These are phyloP conservation scores for Fusarium beomiforme DNA, from an alignment of 2,329 filamentous ascomycete genomes.

Conservation along the genomic window DNA sequence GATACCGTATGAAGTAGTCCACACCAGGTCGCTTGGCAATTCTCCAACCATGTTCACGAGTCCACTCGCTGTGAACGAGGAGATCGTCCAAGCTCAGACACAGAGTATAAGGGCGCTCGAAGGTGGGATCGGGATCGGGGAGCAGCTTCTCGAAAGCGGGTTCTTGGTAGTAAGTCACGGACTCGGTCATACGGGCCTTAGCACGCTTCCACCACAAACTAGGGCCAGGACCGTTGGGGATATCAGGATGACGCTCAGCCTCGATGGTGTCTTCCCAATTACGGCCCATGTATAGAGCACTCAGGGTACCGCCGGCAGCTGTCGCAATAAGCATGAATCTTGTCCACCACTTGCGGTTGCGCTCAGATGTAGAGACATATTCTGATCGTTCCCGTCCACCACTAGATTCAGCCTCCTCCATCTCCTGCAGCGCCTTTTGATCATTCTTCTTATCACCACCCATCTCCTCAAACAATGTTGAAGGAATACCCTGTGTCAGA, in stretches of 20 bases:
- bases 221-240: slow-evolving; percentile 82
- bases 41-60: slow-evolving; percentile 92
- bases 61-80: slow-evolving; percentile 94
- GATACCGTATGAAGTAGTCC: slow-evolving; percentile 96
- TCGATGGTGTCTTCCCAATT: slow-evolving; percentile 90
- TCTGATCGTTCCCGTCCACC: slow-evolving; percentile 63
- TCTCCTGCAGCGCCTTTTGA: slow-evolving; percentile 46
- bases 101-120: slow-evolving; percentile 89
- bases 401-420: slow-evolving; percentile 51
- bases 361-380: slow-evolving; percentile 92
- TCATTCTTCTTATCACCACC: slow-evolving; percentile 52
- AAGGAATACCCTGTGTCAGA: slow-evolving; percentile 93
- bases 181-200: slow-evolving; percentile 76
- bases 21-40: slow-evolving; percentile 93
- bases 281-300: slow-evolving; percentile 80
- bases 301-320: slow-evolving; percentile 64
- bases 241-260: slow-evolving; percentile 72
- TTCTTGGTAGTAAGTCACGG: slow-evolving; percentile 93
- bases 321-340: slow-evolving; percentile 77
- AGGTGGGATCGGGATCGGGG: slow-evolving; percentile 80
- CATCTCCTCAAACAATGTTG: slow-evolving; percentile 84
- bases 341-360: slow-evolving; percentile 78
- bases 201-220: slow-evolving; percentile 83
- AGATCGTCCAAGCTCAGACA: slow-evolving; percentile 94
- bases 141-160: slow-evolving; percentile 94